Conservation (phyloP, 75 land plant genomes). For the Cryptomeria japonica region DNA sequence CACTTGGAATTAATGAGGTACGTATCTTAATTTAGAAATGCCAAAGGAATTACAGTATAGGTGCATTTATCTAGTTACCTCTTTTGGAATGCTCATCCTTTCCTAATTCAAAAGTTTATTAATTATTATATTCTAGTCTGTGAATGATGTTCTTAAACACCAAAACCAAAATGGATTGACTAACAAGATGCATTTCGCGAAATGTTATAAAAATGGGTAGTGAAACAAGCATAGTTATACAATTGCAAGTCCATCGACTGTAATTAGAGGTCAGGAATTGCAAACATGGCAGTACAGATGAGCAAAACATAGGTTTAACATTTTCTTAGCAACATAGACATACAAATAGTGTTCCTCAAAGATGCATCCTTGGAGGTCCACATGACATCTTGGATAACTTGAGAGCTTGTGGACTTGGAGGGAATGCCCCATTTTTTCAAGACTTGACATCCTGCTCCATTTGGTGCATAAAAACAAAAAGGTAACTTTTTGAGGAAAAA, state of each 20-base stretch:
- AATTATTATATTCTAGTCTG: neutral
- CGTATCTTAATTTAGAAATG: neutral
- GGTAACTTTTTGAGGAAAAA: too few species aligned
- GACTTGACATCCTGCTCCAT: too few species aligned
- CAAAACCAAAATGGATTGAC: neutral
- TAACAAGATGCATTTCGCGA: neutral
- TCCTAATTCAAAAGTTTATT: neutral
- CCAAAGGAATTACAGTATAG: neutral
- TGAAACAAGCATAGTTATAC: neutral
- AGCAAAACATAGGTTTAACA: neutral
- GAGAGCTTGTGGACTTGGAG: too few species aligned
- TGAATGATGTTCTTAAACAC: neutral
- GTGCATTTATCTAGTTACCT: slow-evolving; percentile 1
- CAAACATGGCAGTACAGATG: neutral
- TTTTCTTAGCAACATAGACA: neutral
- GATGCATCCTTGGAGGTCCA: too few species aligned
- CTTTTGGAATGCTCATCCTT: neutral
- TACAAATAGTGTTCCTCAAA: too few species aligned
- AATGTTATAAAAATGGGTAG: neutral
- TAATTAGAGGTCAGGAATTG: neutral
- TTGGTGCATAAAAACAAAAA: too few species aligned
- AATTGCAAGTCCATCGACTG: neutral
- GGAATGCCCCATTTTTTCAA: too few species aligned
- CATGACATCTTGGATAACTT: too few species aligned
- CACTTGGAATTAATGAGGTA: slow-evolving; percentile 53